Percentiles rank a stretch among this genome's conserved stretches.
Evolutionary conservation across 495 filamentous ascomycete species (phyloP).

Genomic region (Talaromyces liani): DNA sequence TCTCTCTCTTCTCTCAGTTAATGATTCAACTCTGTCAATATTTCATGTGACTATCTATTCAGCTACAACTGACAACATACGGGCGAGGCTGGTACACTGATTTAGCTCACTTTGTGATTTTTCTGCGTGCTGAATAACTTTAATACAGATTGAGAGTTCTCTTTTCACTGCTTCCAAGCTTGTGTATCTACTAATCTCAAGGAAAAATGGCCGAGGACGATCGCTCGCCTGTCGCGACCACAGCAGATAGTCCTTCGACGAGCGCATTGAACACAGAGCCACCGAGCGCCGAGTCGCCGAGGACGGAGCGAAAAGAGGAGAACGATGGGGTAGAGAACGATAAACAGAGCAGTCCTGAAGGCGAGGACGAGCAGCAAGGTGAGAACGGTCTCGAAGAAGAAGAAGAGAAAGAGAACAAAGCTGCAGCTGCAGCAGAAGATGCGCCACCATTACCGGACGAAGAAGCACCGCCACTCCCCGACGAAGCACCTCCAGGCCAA

Average conservation of each 20-base stretch:
- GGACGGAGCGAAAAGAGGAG: neutral
- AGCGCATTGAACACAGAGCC: neutral
- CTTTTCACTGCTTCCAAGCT: neutral
- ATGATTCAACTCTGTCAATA: neutral
- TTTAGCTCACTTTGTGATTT: neutral
- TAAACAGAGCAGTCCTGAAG: neutral
- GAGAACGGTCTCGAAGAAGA: constrained; percentile 13
- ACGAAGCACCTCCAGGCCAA: constrained; percentile 44
- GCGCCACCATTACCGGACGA: constrained; percentile 47
- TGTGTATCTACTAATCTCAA: neutral
- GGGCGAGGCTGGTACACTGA: neutral
- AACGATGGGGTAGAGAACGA: neutral
- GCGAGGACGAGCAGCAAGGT: constrained; percentile 12
- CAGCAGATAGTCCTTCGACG: neutral
- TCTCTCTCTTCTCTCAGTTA: neutral
- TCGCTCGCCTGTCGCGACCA: neutral
- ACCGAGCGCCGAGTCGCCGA: constrained; percentile 2
- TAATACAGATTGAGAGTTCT: neutral
- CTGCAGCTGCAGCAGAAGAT: constrained; percentile 12
- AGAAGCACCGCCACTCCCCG: constrained; percentile 39
- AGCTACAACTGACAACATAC: neutral
- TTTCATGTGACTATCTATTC: neutral
- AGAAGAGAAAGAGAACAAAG: constrained; percentile 12
- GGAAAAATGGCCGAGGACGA: neutral
- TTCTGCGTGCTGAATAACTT: neutral